phyloP scores from a whole-genome alignment of 768 basidiomycete genomes.

The Tephrocybe rancida region DNA sequence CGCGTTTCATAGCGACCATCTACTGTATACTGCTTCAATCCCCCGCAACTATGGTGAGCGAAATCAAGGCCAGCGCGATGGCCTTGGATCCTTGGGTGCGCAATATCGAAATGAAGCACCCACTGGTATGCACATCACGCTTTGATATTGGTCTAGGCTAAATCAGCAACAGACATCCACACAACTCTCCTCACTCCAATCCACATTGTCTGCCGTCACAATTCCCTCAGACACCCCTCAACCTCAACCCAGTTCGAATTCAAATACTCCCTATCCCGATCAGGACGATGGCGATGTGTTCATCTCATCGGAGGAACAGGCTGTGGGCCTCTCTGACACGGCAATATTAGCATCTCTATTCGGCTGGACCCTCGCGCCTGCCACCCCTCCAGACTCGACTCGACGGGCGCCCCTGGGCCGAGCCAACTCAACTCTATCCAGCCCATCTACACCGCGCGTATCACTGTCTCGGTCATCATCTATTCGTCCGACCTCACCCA shows the following conservation, averaged over 20 bases:
- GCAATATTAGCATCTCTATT: constrained; percentile 50
- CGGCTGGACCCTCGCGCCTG: constrained; percentile 50
- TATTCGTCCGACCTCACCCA: constrained; percentile 20
- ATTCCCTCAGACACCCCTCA: constrained; percentile 26
- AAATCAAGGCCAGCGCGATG: constrained; percentile 58
- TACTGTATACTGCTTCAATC: constrained; percentile 76
- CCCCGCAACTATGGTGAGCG: constrained; percentile 61
- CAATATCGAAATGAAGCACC: constrained; percentile 66
- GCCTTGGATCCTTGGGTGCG: constrained; percentile 54
- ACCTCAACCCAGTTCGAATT: not conserved
- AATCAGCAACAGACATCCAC: constrained; percentile 46
- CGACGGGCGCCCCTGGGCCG: constrained; percentile 34
- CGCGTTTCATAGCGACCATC: constrained; percentile 50
- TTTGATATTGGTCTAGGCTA: not conserved
- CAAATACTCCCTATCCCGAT: not conserved
- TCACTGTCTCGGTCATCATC: constrained; percentile 38
- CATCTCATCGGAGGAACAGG: constrained; percentile 12
- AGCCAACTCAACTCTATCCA: constrained; percentile 30
- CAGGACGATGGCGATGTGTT: constrained; percentile 17
- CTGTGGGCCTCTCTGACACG: constrained; percentile 34
- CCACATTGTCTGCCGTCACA: constrained; percentile 36
- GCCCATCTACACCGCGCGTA: constrained; percentile 35
- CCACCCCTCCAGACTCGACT: constrained; percentile 29
- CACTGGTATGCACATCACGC: constrained; percentile 54
- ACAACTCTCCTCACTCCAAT: constrained; percentile 56